A percentile compares a stretch with the other conserved stretches of the same genome.
phyloP scores from a whole-genome alignment of 2,329 filamentous ascomycete genomes.

The Trichoderma gracile region DNA sequence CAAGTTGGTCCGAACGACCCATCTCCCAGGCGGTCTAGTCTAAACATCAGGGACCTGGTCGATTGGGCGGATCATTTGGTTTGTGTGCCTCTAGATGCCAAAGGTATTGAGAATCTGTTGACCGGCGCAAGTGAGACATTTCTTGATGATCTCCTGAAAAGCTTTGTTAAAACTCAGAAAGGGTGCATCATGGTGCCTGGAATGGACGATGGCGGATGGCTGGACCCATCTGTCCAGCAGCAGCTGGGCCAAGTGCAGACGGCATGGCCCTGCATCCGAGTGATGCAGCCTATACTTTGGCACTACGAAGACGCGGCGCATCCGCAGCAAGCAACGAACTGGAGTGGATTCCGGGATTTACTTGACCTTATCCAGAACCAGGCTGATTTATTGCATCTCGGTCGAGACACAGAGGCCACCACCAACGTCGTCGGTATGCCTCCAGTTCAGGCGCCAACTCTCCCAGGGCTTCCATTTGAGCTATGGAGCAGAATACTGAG shows the following conservation, averaged over 20 bases:
- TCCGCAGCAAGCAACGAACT: constrained; percentile 57
- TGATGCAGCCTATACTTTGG: constrained; percentile 81
- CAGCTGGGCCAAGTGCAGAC: constrained; percentile 80
- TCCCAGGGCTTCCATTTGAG: constrained; percentile 70
- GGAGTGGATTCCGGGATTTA: constrained; percentile 70
- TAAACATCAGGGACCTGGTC: constrained; percentile 66
- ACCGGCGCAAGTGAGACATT: constrained; percentile 79
- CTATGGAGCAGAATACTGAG: constrained; percentile 89
- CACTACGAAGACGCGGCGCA: constrained; percentile 61
- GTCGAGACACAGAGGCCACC: constrained; percentile 65
- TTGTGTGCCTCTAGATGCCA: constrained; percentile 80
- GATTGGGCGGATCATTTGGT: constrained; percentile 88
- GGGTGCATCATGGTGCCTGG: constrained; percentile 81
- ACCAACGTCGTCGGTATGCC: constrained; percentile 43
- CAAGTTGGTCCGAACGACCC: constrained; percentile 31
- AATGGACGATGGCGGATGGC: constrained; percentile 88
- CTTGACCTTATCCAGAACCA: constrained; percentile 75
- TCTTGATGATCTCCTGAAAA: constrained; percentile 75
- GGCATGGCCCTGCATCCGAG: constrained; percentile 85
- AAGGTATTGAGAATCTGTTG: constrained; percentile 84
- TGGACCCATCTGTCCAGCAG: constrained; percentile 84
- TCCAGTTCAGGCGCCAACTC: constrained; percentile 38
- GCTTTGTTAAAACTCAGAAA: constrained; percentile 81
- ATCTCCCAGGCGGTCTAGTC: constrained; percentile 37
- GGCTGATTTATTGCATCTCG: constrained; percentile 71